Evolutionary conservation across 306 rosid species (phyloP).

Genomic region (Mimosa pudica): DNA sequence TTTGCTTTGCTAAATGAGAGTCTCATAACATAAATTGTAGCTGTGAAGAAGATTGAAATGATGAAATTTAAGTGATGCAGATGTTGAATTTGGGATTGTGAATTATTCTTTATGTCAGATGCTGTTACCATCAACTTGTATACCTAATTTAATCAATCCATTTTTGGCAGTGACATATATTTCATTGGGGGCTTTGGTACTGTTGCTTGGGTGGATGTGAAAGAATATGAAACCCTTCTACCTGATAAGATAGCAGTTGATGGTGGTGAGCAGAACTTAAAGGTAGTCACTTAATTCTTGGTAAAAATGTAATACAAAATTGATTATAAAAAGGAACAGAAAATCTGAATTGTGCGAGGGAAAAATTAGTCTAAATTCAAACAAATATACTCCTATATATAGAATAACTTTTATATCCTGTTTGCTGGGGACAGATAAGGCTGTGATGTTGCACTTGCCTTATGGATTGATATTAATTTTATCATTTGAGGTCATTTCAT

Average conservation of each 20-base stretch:
- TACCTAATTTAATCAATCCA: constrained; percentile 19
- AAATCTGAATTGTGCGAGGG: not conserved
- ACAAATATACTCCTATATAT: not conserved
- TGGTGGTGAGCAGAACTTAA: constrained; percentile 91
- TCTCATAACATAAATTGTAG: not conserved
- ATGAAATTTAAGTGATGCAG: not conserved
- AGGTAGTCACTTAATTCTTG: constrained; percentile 54
- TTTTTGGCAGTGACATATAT: constrained; percentile 81
- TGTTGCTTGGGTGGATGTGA: constrained; percentile 98
- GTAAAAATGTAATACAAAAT: not conserved
- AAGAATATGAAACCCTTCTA: constrained; percentile 86
- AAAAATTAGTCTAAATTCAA: not conserved
- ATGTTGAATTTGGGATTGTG: constrained; percentile 13
- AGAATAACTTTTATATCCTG: not conserved
- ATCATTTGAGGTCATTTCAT: constrained; percentile 14
- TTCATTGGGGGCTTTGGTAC: constrained; percentile 99
- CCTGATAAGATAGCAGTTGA: constrained; percentile 98
- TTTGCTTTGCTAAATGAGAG: constrained; percentile 18
- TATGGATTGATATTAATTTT: constrained; percentile 18
- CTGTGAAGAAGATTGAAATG: constrained; percentile 9
- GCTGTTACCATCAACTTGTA: constrained; percentile 27
- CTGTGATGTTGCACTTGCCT: constrained; percentile 5
- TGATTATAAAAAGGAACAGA: constrained; percentile 1
- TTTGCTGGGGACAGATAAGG: constrained; percentile 26
- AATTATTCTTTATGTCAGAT: constrained; percentile 24